phyloP scores from a whole-genome alignment of 2,329 filamentous ascomycete genomes.

The Penicillium sp. region DNA sequence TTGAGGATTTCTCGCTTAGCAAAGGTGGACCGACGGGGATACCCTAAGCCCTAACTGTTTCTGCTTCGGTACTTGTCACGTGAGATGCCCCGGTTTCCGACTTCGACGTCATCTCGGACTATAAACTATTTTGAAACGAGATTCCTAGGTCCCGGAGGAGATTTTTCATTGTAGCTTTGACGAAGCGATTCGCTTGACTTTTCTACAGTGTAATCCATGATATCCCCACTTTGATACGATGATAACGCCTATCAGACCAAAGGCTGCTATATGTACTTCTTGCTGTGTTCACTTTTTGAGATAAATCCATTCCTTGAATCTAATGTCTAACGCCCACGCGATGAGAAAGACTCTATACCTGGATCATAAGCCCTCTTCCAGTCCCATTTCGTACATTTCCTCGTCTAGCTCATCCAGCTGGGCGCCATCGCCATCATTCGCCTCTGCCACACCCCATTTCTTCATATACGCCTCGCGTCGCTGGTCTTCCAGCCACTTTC shows the following conservation, averaged over 20 bases:
- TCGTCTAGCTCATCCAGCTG: conserved; percentile 19
- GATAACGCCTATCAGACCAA: not conserved
- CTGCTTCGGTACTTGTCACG: conserved; percentile 15
- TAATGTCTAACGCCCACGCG: not conserved
- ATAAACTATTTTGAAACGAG: not conserved
- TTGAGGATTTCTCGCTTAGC: conserved; percentile 45
- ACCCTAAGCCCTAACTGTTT: conserved; percentile 41
- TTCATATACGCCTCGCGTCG: conserved; percentile 31
- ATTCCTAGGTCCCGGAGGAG: not conserved
- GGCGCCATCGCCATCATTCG: conserved; percentile 13
- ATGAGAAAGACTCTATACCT: not conserved
- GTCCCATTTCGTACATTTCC: conserved; percentile 10
- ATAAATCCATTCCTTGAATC: not conserved
- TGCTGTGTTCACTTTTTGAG: not conserved
- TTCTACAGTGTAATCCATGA: not conserved
- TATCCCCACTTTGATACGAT: not conserved
- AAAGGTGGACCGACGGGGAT: conserved; percentile 33
- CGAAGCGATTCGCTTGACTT: not conserved
- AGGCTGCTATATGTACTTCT: not conserved
- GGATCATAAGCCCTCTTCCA: not conserved
- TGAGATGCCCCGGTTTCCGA: conserved; percentile 7
- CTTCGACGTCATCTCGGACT: conserved; percentile 2
- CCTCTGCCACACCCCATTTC: conserved; percentile 16
- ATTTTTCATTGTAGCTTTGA: not conserved
- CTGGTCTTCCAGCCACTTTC: conserved; percentile 35